Percentiles rank a stretch among this genome's conserved stretches.
Evolutionary conservation across 208 protist genomes (phyloP).

Genomic region (Leishmania aethiopica): DNA sequence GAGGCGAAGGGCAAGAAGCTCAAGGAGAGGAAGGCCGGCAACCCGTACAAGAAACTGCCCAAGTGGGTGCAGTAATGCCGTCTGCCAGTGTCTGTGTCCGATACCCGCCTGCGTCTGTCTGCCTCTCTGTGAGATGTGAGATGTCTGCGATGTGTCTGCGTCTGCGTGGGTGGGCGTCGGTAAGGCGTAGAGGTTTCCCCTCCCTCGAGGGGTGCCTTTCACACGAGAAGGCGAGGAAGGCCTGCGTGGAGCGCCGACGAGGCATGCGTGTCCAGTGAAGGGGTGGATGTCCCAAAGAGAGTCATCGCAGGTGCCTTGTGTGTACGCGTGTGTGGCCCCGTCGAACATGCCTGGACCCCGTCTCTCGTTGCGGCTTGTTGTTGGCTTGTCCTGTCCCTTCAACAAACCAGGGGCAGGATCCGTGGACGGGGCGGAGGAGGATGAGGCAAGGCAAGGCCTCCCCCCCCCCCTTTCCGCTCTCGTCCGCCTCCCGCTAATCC

Average conservation of each 20-base stretch:
- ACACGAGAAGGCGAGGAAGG: neutral
- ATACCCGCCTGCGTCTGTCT: neutral
- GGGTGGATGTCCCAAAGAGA: no score
- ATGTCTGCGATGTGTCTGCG: neutral
- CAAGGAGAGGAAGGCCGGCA: slow-evolving; percentile 66
- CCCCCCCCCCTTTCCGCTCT: no score
- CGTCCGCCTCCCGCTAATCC: no score
- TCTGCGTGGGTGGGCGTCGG: neutral
- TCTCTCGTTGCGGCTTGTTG: no score
- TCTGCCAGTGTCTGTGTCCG: neutral
- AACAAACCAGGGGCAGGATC: neutral
- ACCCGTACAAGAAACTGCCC: slow-evolving; percentile 88
- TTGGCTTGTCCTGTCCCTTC: neutral
- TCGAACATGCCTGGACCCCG: no score
- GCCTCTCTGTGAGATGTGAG: neutral
- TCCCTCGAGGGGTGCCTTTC: neutral
- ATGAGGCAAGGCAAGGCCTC: no score
- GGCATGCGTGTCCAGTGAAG: no score
- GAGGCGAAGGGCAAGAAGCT: slow-evolving; percentile 51
- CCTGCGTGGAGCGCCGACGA: no score
- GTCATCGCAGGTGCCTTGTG: neutral
- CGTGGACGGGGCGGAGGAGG: no score
- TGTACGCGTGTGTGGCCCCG: neutral
- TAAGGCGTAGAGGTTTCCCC: no score
- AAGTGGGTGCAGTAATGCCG: slow-evolving; percentile 81